Evolutionary conservation across 495 filamentous ascomycete genomes (phyloP), one percentile per base, ranked within the genome.

Genomic region (Penicillium samsonianum): DNA sequence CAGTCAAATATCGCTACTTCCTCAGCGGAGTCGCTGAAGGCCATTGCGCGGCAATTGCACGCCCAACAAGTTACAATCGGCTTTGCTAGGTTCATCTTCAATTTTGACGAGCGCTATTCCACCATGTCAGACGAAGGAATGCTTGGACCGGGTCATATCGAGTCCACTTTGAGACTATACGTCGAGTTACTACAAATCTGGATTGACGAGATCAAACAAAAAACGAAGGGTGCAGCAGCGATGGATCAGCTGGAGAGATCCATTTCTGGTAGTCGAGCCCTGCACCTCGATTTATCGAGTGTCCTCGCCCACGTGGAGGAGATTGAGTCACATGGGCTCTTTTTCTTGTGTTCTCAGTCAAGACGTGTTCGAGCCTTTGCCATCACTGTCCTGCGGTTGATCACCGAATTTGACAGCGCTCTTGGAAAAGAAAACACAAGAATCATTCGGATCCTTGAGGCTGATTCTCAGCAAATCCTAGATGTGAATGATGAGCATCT

Each of bases 71-170:
- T 98, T 22, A 97, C 93, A 2, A 95, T 96, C 67, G 92, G 95
- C 4, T 98, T 98, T 75, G 89, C 92, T 16, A 78, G 92, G 38
- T 98, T 98, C 62, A 98, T 98, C 31, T 97, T 99, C 77, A 95
- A 91, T 52, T 98, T 97, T 67, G 95, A 99, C 72, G 91, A 93
- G 60, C 87, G 91, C 26, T 97, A 97, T 71, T 90, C 92, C 1
- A 98, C 94, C 20, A 96, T 96, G 89, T 96, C 92, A 9, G 95
- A 98, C 64, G 92, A 96, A 42, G 94, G 95, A 4, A 92, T 99
- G 90, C 84, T 98, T 23, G 94, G 94, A 6, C 87, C 91, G 23
- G 90, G 87, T 10, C 95, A 98, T 67, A 96, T 98, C 49, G 95
- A 99, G 65, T 96, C 87, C 55, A 98, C 95, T 4, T 68, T 99